Conservation (phyloP, 2,329 filamentous ascomycete genomes). For the Dactylellina haptotyla region DNA sequence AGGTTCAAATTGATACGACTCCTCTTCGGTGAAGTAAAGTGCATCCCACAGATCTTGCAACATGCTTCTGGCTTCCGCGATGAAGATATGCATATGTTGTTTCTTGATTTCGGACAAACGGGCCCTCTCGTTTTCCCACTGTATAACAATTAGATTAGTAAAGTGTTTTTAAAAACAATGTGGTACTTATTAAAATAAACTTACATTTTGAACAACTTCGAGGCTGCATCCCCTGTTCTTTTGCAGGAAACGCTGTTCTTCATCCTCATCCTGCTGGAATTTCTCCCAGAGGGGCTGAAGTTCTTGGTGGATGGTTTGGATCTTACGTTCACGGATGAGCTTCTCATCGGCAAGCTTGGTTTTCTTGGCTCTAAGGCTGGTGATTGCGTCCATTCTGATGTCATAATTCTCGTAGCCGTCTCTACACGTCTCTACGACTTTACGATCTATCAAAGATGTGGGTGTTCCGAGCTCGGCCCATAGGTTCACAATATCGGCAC, state of each 20-base stretch:
- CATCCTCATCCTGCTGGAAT: conserved; percentile 81
- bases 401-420: conserved; percentile 63
- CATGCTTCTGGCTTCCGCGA: conserved; percentile 89
- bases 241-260: conserved; percentile 85
- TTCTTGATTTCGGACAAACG: conserved; percentile 91
- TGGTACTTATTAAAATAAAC: background rate
- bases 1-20: conserved; percentile 97
- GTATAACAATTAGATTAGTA: conserved; percentile 64
- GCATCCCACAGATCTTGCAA: conserved; percentile 95
- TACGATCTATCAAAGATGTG: conserved; percentile 86
- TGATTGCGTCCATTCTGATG: conserved; percentile 85
- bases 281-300: conserved; percentile 93
- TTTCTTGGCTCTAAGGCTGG: conserved; percentile 75
- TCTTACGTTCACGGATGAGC: conserved; percentile 78
- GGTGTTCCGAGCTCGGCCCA: conserved; percentile 97
- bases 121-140: conserved; percentile 89
- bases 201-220: conserved; percentile 55
- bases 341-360: conserved; percentile 91
- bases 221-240: conserved; percentile 90
- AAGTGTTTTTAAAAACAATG: background rate
- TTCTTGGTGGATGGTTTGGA: conserved; percentile 77
- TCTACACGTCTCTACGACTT: conserved; percentile 87
- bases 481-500: conserved; percentile 87
- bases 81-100: conserved; percentile 93
- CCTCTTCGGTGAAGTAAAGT: conserved; percentile 94